Conservation (phyloP, 768 basidiomycete species). For the Sporobolomyces phaffii region DNA sequence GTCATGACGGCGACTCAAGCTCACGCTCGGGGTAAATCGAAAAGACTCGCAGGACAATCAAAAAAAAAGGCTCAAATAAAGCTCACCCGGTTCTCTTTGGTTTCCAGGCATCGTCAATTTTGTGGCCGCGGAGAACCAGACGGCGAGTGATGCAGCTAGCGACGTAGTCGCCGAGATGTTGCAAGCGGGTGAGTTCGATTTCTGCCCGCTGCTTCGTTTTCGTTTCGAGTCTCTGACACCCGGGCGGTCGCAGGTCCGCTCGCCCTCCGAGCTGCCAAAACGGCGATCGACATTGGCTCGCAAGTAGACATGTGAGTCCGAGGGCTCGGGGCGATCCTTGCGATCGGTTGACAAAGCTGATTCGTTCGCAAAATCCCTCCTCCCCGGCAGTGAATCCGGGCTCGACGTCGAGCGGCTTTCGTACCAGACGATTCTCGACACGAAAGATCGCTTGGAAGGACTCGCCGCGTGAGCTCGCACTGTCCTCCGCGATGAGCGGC, state of each 20-base stretch:
- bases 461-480: conserved; percentile 57
- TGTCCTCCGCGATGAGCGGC: too few relatives aligned
- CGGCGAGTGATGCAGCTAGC: conserved; percentile 25
- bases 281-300: conserved; percentile 23
- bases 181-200: conserved; percentile 26
- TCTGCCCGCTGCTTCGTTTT: neutral
- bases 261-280: conserved; percentile 34
- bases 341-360: too few relatives aligned
- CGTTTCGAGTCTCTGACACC: neutral
- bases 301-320: conserved; percentile 26
- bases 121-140: neutral
- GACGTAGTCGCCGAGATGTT: conserved; percentile 19
- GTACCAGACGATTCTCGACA: conserved; percentile 71
- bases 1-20: conserved; percentile 64
- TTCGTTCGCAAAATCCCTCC: too few relatives aligned
- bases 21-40: conserved; percentile 59
- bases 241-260: conserved; percentile 24
- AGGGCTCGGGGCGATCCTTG: too few relatives aligned
- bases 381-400: conserved; percentile 51
- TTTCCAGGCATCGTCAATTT: conserved; percentile 31
- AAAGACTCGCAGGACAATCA: neutral
- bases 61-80: neutral
- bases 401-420: conserved; percentile 84
- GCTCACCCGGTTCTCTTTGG: neutral
- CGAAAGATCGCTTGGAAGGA: conserved; percentile 73